Percentiles rank a stretch among this genome's conserved stretches.
phyloP scores from a whole-genome alignment of 345 rosid species.

The Chamaenerion angustifolium region DNA sequence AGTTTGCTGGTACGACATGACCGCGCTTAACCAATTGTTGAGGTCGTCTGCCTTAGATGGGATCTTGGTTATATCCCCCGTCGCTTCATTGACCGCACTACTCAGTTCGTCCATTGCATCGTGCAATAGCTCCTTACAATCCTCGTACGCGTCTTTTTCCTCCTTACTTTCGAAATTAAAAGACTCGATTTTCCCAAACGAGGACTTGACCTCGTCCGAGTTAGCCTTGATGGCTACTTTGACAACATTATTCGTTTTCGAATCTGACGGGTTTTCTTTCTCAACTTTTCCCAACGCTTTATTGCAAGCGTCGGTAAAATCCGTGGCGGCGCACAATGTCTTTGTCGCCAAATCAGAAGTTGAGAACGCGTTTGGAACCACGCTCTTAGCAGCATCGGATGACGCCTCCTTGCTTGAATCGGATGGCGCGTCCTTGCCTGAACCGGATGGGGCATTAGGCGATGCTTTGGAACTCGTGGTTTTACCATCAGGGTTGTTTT shows the following conservation, averaged over 20 bases:
- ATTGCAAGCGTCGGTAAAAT: constrained; percentile 35
- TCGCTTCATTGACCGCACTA: constrained; percentile 13
- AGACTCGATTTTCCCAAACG: constrained; percentile 15
- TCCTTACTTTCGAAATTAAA: constrained; percentile 22
- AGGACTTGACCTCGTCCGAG: constrained; percentile 23
- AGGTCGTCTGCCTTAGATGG: constrained; percentile 20
- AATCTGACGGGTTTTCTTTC: constrained; percentile 8
- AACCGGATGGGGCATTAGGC: constrained; percentile 3
- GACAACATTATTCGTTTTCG: constrained; percentile 35
- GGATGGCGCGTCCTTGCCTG: no score
- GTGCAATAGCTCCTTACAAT: constrained; percentile 37
- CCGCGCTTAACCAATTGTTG: constrained; percentile 70
- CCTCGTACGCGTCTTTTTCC: constrained; percentile 45
- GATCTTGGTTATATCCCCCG: constrained; percentile 14
- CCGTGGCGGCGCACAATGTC: constrained; percentile 33
- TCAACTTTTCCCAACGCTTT: constrained; percentile 24
- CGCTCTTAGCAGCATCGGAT: no score
- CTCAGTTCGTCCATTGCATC: constrained; percentile 47
- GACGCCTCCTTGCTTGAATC: no score
- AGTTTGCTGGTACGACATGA: constrained; percentile 59
- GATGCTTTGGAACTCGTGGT: neutral
- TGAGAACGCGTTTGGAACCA: no score
- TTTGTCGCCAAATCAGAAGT: no score
- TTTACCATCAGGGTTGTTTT: neutral
- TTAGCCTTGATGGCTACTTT: constrained; percentile 36